Evolutionary conservation across 2,329 filamentous ascomycete genomes (phyloP).

Genomic region (Amauroascus niger): DNA sequence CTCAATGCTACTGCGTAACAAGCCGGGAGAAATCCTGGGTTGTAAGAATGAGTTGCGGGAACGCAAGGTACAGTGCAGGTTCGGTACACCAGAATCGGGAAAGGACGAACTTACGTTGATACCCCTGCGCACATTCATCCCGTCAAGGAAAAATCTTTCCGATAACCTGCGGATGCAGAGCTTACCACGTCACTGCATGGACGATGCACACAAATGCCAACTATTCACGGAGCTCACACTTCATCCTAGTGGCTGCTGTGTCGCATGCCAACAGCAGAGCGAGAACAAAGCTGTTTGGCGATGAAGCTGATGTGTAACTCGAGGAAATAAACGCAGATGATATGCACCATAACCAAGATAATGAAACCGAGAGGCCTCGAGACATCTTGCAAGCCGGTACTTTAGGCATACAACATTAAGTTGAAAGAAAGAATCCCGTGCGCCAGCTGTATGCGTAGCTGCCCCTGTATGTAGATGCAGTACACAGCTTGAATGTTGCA

Average conservation of each 20-base stretch:
- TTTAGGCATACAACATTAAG: neutral
- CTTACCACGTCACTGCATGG: neutral
- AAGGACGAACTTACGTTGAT: neutral
- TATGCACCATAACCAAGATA: neutral
- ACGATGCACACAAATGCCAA: neutral
- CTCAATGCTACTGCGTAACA: slow-evolving; percentile 1
- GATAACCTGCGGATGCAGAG: neutral
- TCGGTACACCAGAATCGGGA: neutral
- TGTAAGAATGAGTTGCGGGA: neutral
- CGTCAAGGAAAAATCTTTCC: neutral
- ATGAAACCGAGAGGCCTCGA: neutral
- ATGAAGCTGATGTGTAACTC: neutral
- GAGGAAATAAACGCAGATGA: neutral
- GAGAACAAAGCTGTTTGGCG: neutral
- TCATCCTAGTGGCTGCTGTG: neutral
- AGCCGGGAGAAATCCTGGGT: neutral
- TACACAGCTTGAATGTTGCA: neutral
- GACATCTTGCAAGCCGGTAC: neutral
- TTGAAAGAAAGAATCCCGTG: neutral
- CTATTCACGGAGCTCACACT: neutral
- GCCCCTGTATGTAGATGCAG: neutral
- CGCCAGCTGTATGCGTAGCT: neutral
- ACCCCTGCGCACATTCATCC: neutral
- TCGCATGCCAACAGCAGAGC: neutral
- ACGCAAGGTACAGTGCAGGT: neutral